Base-by-base conservation (phyloP, 441 rosid genomes). In the Sinapis alba region DNA sequence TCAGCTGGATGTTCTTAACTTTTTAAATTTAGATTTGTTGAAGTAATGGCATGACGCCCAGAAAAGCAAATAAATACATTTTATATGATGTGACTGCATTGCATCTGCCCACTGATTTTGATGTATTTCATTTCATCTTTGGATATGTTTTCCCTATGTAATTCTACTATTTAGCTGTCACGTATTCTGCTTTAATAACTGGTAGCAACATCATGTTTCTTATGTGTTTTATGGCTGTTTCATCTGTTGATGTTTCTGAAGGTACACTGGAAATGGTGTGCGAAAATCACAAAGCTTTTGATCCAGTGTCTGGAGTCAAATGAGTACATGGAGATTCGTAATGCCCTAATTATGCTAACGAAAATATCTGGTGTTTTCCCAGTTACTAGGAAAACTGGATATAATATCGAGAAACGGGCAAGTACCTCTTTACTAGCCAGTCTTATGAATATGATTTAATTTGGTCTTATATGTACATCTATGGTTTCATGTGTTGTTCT, bases 231-330 rank as follows among this genome's bases (percentile, higher is more conserved):
- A 38, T 81, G 34, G 18, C 38, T 72, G 60, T 60, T 68, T 71
- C 12, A 26, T 65, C 61, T 80, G 65, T 73, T 71, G 41, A 77
- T 80, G 62, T 75, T 36, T 34, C 53, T 84, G 72, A 69, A 97
- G 99, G 99, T 97, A 12, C 99, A 94, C 77, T 97, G 99, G 99
- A 97, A 97, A 80, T 97, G 99, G 99, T 90, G 98, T 81, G 96
- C 92, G 79, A 90, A 97, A 85, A 92, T 97, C 73, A 94, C 99
- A 58, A 85, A 97, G 79, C 79, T 94, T 72, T 81, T 97, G 84
- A 92, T 92, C 72, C 98, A 94, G 68, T 97, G 99, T 86, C 84
- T 97, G 87, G 99, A 97, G 82, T 97, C 99, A 68, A 79, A 90
- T 1, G 99, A 97, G 81, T 94, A 91, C 81, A 93, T 97, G 99